These are phyloP conservation scores for Chondrostereum purpureum DNA, from an alignment of 1,284 basidiomycete genomes.

Conservation along the genomic window DNA sequence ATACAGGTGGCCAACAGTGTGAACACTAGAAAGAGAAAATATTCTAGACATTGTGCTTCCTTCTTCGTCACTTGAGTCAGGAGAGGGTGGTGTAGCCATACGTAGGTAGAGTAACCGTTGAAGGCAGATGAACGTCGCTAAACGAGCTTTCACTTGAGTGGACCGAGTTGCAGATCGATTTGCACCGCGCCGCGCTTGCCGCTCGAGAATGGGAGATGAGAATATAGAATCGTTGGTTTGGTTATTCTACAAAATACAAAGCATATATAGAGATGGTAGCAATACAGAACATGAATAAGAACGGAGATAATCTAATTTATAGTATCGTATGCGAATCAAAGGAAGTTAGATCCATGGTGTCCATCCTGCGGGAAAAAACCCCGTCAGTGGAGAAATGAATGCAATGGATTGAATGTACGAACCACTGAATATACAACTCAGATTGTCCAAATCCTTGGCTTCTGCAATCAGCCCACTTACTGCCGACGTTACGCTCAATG, in stretches of 20 bases:
- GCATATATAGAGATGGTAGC: too few relatives aligned
- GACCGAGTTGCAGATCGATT: too few relatives aligned
- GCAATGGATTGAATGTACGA: constrained; percentile 17
- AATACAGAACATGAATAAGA: too few relatives aligned
- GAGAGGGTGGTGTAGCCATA: not conserved
- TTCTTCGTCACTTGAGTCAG: not conserved
- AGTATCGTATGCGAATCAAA: too few relatives aligned
- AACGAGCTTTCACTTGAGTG: too few relatives aligned
- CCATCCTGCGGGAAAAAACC: constrained; percentile 17
- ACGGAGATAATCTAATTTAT: too few relatives aligned
- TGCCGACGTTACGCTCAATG: constrained; percentile 85
- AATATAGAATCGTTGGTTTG: too few relatives aligned
- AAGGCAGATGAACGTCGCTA: too few relatives aligned
- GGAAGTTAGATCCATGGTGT: constrained; percentile 14
- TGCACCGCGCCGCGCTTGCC: too few relatives aligned
- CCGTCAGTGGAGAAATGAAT: not conserved
- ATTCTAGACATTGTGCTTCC: not conserved
- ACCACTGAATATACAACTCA: constrained; percentile 79
- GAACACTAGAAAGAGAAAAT: not conserved
- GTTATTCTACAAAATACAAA: too few relatives aligned
- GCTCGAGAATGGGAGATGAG: too few relatives aligned
- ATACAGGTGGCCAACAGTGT: constrained; percentile 1
- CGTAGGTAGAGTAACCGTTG: too few relatives aligned
- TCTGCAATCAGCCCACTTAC: constrained; percentile 92
- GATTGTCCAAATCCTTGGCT: constrained; percentile 73